A percentile compares a stretch with the other conserved stretches of the same genome.
Conservation (phyloP, 305 asterid species). For the Caryopteris hybrid region DNA sequence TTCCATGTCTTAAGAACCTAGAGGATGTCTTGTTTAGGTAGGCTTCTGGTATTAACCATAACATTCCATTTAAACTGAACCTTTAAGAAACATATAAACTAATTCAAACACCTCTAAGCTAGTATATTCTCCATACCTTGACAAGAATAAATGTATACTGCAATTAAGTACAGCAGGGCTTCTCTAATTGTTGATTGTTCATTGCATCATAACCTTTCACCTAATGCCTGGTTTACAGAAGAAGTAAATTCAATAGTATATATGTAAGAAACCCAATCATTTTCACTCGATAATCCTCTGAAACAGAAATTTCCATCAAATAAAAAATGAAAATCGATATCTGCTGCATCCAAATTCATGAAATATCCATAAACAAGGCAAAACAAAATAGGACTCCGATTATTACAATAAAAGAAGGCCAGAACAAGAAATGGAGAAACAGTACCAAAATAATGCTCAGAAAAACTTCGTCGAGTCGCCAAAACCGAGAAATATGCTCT, state of each 20-base stretch:
- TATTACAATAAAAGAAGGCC: background rate
- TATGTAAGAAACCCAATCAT: background rate
- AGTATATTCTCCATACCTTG: too few relatives aligned
- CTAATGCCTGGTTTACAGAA: background rate
- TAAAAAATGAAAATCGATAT: background rate
- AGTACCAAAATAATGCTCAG: background rate
- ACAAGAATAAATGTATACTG: too few relatives aligned
- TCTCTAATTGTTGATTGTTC: background rate
- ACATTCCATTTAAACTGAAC: too few relatives aligned
- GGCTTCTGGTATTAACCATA: too few relatives aligned
- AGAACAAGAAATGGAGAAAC: background rate
- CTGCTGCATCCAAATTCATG: background rate
- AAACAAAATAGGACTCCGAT: background rate
- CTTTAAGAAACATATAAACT: too few relatives aligned
- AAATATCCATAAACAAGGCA: background rate
- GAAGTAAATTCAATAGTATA: background rate
- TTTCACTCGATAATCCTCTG: background rate
- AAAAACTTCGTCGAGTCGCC: background rate
- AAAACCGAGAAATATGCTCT: too few relatives aligned
- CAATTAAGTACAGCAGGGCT: background rate
- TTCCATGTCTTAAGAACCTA: too few relatives aligned
- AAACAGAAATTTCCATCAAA: background rate
- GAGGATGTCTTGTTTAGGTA: too few relatives aligned
- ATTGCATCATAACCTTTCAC: background rate
- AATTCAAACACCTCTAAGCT: too few relatives aligned